Evolutionary conservation across 2,329 filamentous ascomycete genomes (phyloP).

Genomic region (Pezicula carpinea): DNA sequence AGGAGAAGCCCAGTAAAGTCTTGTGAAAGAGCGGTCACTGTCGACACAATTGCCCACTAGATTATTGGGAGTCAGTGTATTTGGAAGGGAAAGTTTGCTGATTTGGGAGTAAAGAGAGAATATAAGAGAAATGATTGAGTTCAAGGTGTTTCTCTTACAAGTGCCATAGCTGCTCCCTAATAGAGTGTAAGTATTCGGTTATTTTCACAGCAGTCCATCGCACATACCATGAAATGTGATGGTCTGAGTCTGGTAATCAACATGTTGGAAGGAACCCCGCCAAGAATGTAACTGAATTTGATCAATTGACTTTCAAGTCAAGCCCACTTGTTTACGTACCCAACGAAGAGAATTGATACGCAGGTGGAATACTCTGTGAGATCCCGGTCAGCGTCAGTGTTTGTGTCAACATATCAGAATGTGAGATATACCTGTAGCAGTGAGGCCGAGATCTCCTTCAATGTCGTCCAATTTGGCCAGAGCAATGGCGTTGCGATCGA

Average conservation of each 20-base stretch:
- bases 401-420: neutral
- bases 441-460: conserved; percentile 29
- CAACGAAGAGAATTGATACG: conserved; percentile 27
- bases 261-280: conserved; percentile 34
- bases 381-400: conserved; percentile 15
- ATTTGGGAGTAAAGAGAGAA: no score
- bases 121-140: no score
- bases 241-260: conserved; percentile 32
- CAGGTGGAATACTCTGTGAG: conserved; percentile 27
- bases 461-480: conserved; percentile 11
- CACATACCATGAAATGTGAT: conserved; percentile 34
- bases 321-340: neutral
- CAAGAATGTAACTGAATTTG: conserved; percentile 6
- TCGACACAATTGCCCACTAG: conserved; percentile 49
- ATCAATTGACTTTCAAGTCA: neutral
- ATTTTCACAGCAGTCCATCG: no score
- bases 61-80: no score
- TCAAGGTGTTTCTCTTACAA: no score
- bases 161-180: conserved; percentile 32
- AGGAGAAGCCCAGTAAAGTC: conserved; percentile 36
- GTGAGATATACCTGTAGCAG: neutral
- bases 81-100: no score
- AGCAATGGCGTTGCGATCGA: conserved; percentile 26
- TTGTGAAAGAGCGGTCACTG: conserved; percentile 36
- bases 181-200: neutral